Evolutionary conservation across 2,329 filamentous ascomycete species (phyloP), one percentile per base, ranked within the genome.

Genomic region (Gyromitra esculenta): DNA sequence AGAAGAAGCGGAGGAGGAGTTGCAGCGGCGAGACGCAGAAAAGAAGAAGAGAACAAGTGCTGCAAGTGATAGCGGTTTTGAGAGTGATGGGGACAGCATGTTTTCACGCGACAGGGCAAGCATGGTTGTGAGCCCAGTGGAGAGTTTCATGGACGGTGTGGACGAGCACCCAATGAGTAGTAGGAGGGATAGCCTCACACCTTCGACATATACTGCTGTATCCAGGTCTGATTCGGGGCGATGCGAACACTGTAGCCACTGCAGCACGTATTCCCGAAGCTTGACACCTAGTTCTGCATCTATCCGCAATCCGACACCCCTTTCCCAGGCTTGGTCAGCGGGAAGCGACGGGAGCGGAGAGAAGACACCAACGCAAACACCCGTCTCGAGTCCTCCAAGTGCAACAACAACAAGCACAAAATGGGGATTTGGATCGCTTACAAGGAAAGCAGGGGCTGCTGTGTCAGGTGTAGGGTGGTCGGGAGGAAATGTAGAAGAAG

Each of bases 71-170:
- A 83, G 84, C 31, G 86, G 85, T 78, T 85, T 85, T 72, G 87
- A 87, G 70, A 88, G 86, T n/a, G 89, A 87, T 76, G 84, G 86
- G 39, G 88, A 88, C 60, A 90, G 88, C 80, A 85, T 91, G 50
- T 91, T 91, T 80, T 90, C 88, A 13, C 84, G 72, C 18, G 57
- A 63, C 5, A 52, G 88, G 15, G 67, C 63, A 13, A 78, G 76
- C 59, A 72, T 64, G 50, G 69, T 76, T 37, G 48, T 76, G 31
- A 77, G 72, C 43, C 76, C 78, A 2, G 68, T 75, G 7, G 75
- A 72, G 50, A 67, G 72, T 37, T 76, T 77, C 41, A 60, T 77
- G 43, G 75, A 77, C 13, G 67, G 72, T 21, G 62, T 68, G 15
- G 54, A 57, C 13, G 54, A 57, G 54, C 54, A 57, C 13, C 15